Conservation (phyloP, 768 basidiomycete species). For the Hypholoma sublateritium region DNA sequence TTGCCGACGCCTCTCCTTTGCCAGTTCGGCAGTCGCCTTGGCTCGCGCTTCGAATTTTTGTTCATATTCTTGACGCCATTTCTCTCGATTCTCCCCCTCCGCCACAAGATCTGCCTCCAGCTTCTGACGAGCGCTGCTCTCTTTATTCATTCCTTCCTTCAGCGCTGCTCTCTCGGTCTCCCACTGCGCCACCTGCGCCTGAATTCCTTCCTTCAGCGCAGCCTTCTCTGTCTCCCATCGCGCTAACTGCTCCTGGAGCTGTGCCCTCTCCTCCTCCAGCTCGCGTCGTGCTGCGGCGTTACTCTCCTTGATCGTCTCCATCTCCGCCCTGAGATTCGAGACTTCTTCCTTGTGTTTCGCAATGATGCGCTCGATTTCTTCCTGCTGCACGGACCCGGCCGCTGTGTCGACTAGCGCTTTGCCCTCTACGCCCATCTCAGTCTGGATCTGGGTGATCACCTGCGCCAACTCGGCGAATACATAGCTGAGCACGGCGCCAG, state of each 20-base stretch:
- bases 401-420: slow-evolving; percentile 33
- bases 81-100: neutral
- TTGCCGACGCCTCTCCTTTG: no score
- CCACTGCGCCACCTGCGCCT: neutral
- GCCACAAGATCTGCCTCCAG: neutral
- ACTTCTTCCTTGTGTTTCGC: slow-evolving; percentile 1
- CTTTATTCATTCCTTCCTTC: neutral
- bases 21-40: no score
- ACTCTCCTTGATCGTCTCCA: neutral
- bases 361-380: slow-evolving; percentile 4
- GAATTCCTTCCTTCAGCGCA: no score
- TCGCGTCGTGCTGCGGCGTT: neutral
- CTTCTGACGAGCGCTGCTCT: neutral
- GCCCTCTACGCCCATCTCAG: slow-evolving; percentile 14
- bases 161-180: neutral
- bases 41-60: no score
- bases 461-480: slow-evolving; percentile 18
- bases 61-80: no score
- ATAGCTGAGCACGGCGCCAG: slow-evolving; percentile 29
- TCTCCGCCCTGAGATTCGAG: neutral
- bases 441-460: slow-evolving; percentile 9
- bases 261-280: neutral
- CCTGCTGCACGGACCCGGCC: neutral
- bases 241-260: neutral
- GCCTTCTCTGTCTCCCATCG: no score